A percentile compares a stretch with the other conserved stretches of the same genome.
phyloP scores from a whole-genome alignment of 2,329 filamentous ascomycete genomes.

The Chlorencoelia australis region DNA sequence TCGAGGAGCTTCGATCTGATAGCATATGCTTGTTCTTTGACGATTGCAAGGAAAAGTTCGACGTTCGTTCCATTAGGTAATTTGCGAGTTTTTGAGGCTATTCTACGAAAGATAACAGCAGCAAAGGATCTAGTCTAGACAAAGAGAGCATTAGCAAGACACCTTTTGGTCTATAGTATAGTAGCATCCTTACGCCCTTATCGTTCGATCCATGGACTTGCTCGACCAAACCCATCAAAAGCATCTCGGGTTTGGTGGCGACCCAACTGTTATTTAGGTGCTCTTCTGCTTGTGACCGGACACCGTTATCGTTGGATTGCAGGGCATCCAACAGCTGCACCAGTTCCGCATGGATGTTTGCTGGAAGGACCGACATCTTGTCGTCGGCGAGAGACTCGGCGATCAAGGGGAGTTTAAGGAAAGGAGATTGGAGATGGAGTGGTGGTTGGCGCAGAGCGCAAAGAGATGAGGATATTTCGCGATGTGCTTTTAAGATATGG shows the following conservation, averaged over 20 bases:
- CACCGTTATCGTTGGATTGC: conserved; percentile 78
- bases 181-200: conserved; percentile 19
- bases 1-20: conserved; percentile 81
- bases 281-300: conserved; percentile 80
- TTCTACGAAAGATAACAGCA: conserved; percentile 87
- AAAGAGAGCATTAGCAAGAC: not conserved
- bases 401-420: conserved; percentile 1
- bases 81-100: conserved; percentile 83
- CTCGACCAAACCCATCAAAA: conserved; percentile 90
- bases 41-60: conserved; percentile 79
- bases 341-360: conserved; percentile 77
- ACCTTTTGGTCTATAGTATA: not conserved
- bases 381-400: not conserved
- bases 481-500: too few species aligned
- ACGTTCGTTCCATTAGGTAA: conserved; percentile 57
- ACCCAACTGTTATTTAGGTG: conserved; percentile 90
- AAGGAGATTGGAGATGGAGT: too few species aligned
- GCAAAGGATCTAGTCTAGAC: conserved; percentile 79
- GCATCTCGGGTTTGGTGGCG: conserved; percentile 65
- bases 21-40: conserved; percentile 59
- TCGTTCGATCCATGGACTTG: conserved; percentile 68
- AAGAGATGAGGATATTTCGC: too few species aligned
- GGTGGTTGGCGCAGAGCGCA: too few species aligned
- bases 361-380: conserved; percentile 73
- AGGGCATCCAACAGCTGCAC: conserved; percentile 78